Percentiles rank a stretch among this genome's conserved stretches.
Conservation (phyloP, 805 yeast genomes). For the Saccharomycopsis selenospora region DNA sequence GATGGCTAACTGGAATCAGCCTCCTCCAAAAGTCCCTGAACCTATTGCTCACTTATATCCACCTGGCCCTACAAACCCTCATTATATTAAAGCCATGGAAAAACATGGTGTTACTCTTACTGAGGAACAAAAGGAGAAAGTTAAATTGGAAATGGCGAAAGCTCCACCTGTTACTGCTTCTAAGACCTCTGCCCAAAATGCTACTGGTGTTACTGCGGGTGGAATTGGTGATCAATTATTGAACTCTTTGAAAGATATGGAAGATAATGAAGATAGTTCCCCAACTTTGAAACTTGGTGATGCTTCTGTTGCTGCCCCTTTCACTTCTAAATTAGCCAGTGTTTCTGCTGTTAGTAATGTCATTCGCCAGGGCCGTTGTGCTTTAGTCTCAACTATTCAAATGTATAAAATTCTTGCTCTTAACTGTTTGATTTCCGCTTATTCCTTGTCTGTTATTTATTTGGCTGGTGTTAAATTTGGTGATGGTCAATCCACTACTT, state of each 20-base stretch:
- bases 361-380: slow-evolving; percentile 97
- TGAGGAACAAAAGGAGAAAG: slow-evolving; percentile 51
- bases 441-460: slow-evolving; percentile 87
- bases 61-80: slow-evolving; percentile 89
- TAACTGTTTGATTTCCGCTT: slow-evolving; percentile 94
- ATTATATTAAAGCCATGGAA: slow-evolving; percentile 79
- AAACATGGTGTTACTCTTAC: slow-evolving; percentile 75
- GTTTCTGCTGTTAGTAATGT: slow-evolving; percentile 90
- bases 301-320: slow-evolving; percentile 98
- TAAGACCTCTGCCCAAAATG: slow-evolving; percentile 31
- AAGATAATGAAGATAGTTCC: slow-evolving; percentile 66
- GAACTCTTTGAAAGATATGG: slow-evolving; percentile 47
- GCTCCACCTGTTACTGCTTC: slow-evolving; percentile 30
- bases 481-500: slow-evolving; percentile 94
- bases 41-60: slow-evolving; percentile 93
- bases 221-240: slow-evolving; percentile 59
- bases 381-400: slow-evolving; percentile 93
- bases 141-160: slow-evolving; percentile 47
- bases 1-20: slow-evolving; percentile 74
- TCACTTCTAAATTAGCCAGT: slow-evolving; percentile 87
- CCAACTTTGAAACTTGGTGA: slow-evolving; percentile 94
- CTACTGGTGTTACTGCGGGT: slow-evolving; percentile 29
- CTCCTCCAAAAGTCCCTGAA: slow-evolving; percentile 76
- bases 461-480: slow-evolving; percentile 98
- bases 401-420: slow-evolving; percentile 97